These are phyloP conservation scores for Phaeosphaeriaceae sp. DNA, from an alignment of 2,329 filamentous ascomycete species.

Conservation along the genomic window DNA sequence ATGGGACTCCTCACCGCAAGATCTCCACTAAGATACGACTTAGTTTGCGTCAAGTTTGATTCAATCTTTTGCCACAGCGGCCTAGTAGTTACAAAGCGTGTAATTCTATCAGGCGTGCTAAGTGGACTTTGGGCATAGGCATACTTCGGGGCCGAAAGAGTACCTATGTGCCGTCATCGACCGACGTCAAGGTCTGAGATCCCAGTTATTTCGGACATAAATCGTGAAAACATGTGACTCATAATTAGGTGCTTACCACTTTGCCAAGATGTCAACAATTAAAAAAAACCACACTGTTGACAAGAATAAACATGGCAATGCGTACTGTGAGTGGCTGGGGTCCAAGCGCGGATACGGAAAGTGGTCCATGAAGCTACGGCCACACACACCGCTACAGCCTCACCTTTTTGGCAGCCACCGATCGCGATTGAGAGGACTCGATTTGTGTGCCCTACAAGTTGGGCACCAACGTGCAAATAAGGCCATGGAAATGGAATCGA, in stretches of 20 bases:
- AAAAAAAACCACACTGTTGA: slow-evolving; percentile 17
- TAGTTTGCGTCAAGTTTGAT: slow-evolving; percentile 20
- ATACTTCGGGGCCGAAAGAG: slow-evolving; percentile 9
- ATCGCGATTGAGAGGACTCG: slow-evolving; percentile 13
- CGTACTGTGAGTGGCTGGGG: slow-evolving; percentile 26
- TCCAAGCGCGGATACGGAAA: slow-evolving; percentile 25
- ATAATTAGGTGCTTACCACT: slow-evolving; percentile 11
- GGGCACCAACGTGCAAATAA: slow-evolving; percentile 36
- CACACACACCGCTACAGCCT: slow-evolving; percentile 41
- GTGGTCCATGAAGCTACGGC: slow-evolving; percentile 21
- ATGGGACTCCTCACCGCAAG: slow-evolving; percentile 27
- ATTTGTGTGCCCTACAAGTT: slow-evolving; percentile 30
- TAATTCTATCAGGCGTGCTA: no score
- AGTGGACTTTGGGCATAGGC: background rate
- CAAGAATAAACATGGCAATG: slow-evolving; percentile 20
- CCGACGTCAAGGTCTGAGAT: slow-evolving; percentile 10
- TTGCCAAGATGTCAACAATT: slow-evolving; percentile 25
- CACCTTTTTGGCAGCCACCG: slow-evolving; percentile 35
- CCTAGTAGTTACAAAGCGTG: no score
- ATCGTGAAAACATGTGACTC: slow-evolving; percentile 22
- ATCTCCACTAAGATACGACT: slow-evolving; percentile 10
- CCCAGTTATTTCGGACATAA: slow-evolving; percentile 17
- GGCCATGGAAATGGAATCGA: slow-evolving; percentile 9
- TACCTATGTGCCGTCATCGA: slow-evolving; percentile 29
- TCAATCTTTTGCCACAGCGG: slow-evolving; percentile 21